Conservation (phyloP, 2,329 filamentous ascomycete species). For the Aotearoamyces nothofagi region DNA sequence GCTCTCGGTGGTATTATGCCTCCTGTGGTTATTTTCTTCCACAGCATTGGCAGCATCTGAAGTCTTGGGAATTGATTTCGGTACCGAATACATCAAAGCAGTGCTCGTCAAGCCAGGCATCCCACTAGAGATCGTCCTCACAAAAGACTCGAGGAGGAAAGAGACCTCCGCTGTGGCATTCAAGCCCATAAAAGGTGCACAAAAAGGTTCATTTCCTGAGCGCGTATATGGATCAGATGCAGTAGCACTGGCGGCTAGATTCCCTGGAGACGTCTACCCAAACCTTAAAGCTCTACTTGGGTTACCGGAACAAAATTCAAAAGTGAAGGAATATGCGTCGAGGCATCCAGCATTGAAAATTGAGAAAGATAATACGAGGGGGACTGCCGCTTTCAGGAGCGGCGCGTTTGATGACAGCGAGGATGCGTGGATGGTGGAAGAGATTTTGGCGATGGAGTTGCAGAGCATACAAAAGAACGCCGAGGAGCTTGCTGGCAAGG, state of each 20-base stretch:
- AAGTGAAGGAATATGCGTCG: conserved; percentile 53
- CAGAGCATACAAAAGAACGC: conserved; percentile 85
- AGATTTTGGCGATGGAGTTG: conserved; percentile 90
- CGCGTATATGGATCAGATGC: conserved; percentile 86
- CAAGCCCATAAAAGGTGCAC: conserved; percentile 62
- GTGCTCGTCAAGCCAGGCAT: conserved; percentile 92
- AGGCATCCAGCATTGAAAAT: conserved; percentile 69
- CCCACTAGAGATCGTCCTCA: conserved; percentile 92
- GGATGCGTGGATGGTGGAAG: conserved; percentile 68
- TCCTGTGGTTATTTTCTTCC: conserved; percentile 19
- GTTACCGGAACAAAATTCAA: conserved; percentile 41
- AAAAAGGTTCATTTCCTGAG: conserved; percentile 62
- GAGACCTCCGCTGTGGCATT: conserved; percentile 84
- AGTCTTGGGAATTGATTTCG: conserved; percentile 84
- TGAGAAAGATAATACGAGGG: conserved; percentile 39
- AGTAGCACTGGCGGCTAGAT: conserved; percentile 70
- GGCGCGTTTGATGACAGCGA: conserved; percentile 44
- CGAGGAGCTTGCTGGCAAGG: conserved; percentile 65
- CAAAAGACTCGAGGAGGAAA: conserved; percentile 95
- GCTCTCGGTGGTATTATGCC: conserved; percentile 15
- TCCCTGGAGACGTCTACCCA: conserved; percentile 85
- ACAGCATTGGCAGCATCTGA: conserved; percentile 34
- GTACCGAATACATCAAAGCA: conserved; percentile 94
- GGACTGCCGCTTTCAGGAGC: conserved; percentile 73
- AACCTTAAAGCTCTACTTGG: conserved; percentile 90